A percentile compares a stretch with the other conserved stretches of the same genome.
These are phyloP conservation scores for Penicillium rolfsii DNA, from an alignment of 2,329 filamentous ascomycete genomes.

Conservation along the genomic window DNA sequence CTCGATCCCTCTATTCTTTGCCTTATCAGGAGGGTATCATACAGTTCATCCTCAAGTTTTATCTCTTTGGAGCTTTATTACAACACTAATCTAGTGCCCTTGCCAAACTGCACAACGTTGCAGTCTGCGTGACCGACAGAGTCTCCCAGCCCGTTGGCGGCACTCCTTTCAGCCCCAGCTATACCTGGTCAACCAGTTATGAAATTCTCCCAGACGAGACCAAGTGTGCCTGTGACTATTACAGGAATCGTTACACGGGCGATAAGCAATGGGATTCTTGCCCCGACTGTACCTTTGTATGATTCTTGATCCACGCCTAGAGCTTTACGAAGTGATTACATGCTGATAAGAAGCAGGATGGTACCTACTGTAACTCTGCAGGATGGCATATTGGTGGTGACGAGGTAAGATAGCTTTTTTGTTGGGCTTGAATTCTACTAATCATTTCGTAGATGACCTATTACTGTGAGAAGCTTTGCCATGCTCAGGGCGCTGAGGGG, in stretches of 20 bases:
- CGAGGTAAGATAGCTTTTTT: not conserved
- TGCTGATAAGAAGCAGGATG: not conserved
- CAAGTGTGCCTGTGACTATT: not conserved
- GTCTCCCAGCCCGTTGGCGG: not conserved
- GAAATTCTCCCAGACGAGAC: not conserved
- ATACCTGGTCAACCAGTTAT: not conserved
- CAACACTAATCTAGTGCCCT: not conserved
- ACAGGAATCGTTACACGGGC: not conserved
- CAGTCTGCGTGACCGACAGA: not conserved
- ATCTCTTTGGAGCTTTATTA: too few relatives aligned
- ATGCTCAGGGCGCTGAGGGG: not conserved
- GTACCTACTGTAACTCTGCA: not conserved
- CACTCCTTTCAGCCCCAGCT: not conserved
- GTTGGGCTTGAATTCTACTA: not conserved
- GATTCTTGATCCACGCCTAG: too few relatives aligned
- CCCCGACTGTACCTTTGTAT: not conserved
- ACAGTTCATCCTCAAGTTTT: not conserved
- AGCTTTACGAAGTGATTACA: too few relatives aligned
- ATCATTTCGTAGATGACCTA: not conserved
- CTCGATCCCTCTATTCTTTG: not conserved
- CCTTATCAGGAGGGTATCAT: not conserved
- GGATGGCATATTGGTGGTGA: slow-evolving; percentile 1
- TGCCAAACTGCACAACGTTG: not conserved
- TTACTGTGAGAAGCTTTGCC: not conserved
- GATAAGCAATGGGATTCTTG: not conserved